Percentiles rank a stretch among this genome's conserved stretches.
phyloP scores from a whole-genome alignment of 768 basidiomycete species.

The Phlegmacium glaucopus region DNA sequence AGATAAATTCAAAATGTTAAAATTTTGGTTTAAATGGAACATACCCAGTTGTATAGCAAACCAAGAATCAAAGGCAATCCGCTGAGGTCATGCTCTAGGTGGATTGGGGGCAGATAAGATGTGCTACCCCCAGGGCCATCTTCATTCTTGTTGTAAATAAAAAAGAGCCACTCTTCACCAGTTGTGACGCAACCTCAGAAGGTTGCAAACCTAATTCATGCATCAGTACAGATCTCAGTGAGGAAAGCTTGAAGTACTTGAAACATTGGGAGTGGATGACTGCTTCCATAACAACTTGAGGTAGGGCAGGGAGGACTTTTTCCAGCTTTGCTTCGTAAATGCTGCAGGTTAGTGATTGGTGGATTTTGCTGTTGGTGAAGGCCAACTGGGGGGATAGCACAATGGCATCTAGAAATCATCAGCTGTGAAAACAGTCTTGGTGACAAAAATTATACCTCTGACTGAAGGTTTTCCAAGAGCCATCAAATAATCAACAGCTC shows the following conservation, averaged over 20 bases:
- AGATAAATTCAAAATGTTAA: background rate
- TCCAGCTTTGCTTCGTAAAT: constrained; percentile 9
- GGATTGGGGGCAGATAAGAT: constrained; percentile 5
- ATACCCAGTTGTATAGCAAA: constrained; percentile 3
- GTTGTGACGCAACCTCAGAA: constrained; percentile 8
- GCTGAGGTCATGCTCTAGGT: constrained; percentile 4
- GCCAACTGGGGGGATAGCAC: constrained; percentile 4
- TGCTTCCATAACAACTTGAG: constrained; percentile 7
- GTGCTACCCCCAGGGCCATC: constrained; percentile 6
- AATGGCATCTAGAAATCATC: constrained; percentile 6
- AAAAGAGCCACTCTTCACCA: constrained; percentile 9
- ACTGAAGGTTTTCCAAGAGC: constrained; percentile 3
- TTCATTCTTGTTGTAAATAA: constrained; percentile 9
- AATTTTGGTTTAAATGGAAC: constrained; percentile 1
- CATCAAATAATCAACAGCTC: constrained; percentile 9
- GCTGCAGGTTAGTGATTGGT: constrained; percentile 6
- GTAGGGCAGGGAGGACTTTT: constrained; percentile 6
- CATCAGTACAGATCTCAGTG: constrained; percentile 1
- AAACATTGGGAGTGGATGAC: constrained; percentile 5
- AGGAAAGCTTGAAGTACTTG: constrained; percentile 1
- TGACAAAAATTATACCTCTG: constrained; percentile 5
- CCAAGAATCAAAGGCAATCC: constrained; percentile 5
- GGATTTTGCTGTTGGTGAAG: constrained; percentile 2
- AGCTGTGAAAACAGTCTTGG: constrained; percentile 3
- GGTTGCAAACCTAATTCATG: constrained; percentile 1